Percentiles rank a stretch among this genome's conserved stretches.
Evolutionary conservation across 345 rosid genomes (phyloP).

Genomic region (Hirschfeldia incana): DNA sequence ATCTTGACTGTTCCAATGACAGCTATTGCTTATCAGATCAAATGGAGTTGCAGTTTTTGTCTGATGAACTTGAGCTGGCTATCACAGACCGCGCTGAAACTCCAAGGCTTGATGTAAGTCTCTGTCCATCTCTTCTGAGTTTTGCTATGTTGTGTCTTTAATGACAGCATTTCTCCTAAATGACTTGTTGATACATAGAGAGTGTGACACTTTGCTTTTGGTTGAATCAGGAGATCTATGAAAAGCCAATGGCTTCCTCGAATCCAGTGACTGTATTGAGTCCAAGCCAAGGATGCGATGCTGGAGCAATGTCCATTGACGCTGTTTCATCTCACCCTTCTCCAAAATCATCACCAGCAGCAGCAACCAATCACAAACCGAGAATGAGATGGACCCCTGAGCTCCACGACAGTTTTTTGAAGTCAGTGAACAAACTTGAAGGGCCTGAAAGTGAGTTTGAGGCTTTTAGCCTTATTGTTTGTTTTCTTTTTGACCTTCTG

Average conservation of each 20-base stretch:
- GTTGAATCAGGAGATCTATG: conserved; percentile 72
- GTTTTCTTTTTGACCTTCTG: conserved; percentile 15
- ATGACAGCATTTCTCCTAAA: neutral
- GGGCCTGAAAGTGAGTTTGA: conserved; percentile 85
- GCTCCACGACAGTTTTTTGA: conserved; percentile 72
- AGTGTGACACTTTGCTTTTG: conserved; percentile 22
- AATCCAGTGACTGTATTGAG: conserved; percentile 38
- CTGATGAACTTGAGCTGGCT: conserved; percentile 81
- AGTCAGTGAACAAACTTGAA: conserved; percentile 73
- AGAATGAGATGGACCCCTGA: conserved; percentile 98
- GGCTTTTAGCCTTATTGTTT: conserved; percentile 3
- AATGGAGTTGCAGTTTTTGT: conserved; percentile 75
- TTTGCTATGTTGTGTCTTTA: neutral
- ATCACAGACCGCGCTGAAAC: conserved; percentile 75
- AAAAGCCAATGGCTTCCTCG: conserved; percentile 44
- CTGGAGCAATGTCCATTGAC: conserved; percentile 43
- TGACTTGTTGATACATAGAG: neutral
- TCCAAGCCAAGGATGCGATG: conserved; percentile 38
- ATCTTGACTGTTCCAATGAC: conserved; percentile 46
- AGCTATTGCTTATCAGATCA: conserved; percentile 55
- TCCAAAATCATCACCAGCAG: conserved; percentile 32
- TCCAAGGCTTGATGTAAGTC: conserved; percentile 81
- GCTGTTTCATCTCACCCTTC: conserved; percentile 50
- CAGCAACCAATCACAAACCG: conserved; percentile 58
- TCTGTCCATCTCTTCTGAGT: neutral